phyloP scores from a whole-genome alignment of 192 early-diverging fungal species.

The Coemansia sp. region DNA sequence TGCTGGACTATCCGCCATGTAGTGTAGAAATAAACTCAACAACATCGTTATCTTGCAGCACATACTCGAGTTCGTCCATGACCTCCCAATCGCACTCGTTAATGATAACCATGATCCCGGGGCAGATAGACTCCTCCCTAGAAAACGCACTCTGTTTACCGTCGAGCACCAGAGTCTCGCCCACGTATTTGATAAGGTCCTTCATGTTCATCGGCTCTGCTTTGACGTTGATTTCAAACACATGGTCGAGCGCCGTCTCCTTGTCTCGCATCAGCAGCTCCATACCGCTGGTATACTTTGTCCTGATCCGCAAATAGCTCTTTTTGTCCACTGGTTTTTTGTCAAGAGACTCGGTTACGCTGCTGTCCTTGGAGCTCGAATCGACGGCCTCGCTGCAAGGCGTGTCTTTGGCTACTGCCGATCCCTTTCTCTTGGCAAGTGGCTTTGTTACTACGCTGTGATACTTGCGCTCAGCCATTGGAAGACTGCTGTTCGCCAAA shows the following conservation, averaged over 20 bases:
- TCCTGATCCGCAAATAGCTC: constrained; percentile 6
- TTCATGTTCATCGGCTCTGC: constrained; percentile 57
- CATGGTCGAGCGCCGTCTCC: constrained; percentile 55
- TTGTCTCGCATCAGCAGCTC: constrained; percentile 87
- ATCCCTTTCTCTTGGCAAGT: background rate
- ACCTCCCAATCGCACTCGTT: constrained; percentile 98
- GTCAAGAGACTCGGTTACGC: background rate
- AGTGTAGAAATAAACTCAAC: constrained; percentile 97
- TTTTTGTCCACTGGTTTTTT: background rate
- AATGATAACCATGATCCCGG: constrained; percentile 92
- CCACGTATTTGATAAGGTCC: constrained; percentile 73
- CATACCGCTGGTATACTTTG: constrained; percentile 79
- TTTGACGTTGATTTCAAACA: constrained; percentile 22
- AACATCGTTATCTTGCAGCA: constrained; percentile 72
- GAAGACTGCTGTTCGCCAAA: background rate
- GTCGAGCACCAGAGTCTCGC: constrained; percentile 64
- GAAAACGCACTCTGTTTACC: constrained; percentile 87
- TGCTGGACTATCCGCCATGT: constrained; percentile 78
- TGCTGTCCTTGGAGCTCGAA: no score
- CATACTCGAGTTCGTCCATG: constrained; percentile 83
- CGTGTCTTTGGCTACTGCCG: background rate
- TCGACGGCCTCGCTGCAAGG: background rate
- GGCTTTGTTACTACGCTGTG: background rate
- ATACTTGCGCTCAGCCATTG: background rate
- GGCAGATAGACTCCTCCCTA: constrained; percentile 79